These are phyloP conservation scores for Aspergillus fumigatiaffinis DNA, from an alignment of 2,329 filamentous ascomycete genomes.

Conservation along the genomic window DNA sequence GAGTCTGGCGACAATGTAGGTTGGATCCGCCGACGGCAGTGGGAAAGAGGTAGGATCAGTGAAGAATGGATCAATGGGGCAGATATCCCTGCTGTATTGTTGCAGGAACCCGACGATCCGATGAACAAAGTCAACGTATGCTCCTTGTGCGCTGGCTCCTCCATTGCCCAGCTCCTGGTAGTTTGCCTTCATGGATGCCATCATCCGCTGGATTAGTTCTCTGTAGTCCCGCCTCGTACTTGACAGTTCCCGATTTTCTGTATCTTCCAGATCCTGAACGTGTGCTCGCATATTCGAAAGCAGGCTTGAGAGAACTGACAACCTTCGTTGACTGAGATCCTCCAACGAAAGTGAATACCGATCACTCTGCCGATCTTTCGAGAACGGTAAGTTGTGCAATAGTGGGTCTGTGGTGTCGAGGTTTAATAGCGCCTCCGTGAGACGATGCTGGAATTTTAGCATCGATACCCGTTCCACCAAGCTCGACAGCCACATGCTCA, in stretches of 20 bases:
- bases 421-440: constrained; percentile 54
- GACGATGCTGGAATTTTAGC: constrained; percentile 58
- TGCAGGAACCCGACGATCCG: constrained; percentile 56
- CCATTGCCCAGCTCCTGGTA: constrained; percentile 51
- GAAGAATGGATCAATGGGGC: constrained; percentile 56
- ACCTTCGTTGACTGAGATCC: constrained; percentile 53
- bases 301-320: constrained; percentile 53
- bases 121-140: constrained; percentile 61
- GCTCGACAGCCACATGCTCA: constrained; percentile 52
- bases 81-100: constrained; percentile 56
- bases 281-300: constrained; percentile 58
- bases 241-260: constrained; percentile 32
- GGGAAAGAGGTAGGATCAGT: constrained; percentile 59
- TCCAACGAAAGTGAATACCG: constrained; percentile 47
- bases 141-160: constrained; percentile 38
- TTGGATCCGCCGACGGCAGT: constrained; percentile 56
- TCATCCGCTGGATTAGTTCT: constrained; percentile 52
- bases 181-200: constrained; percentile 59
- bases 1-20: constrained; percentile 59
- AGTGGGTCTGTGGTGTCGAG: constrained; percentile 44
- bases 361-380: constrained; percentile 31
- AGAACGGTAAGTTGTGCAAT: constrained; percentile 57
- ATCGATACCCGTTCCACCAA: constrained; percentile 58
- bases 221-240: constrained; percentile 43
- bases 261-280: constrained; percentile 36